Evolutionary conservation across 768 basidiomycete species (phyloP).

Genomic region (Tephrocybe sp.): DNA sequence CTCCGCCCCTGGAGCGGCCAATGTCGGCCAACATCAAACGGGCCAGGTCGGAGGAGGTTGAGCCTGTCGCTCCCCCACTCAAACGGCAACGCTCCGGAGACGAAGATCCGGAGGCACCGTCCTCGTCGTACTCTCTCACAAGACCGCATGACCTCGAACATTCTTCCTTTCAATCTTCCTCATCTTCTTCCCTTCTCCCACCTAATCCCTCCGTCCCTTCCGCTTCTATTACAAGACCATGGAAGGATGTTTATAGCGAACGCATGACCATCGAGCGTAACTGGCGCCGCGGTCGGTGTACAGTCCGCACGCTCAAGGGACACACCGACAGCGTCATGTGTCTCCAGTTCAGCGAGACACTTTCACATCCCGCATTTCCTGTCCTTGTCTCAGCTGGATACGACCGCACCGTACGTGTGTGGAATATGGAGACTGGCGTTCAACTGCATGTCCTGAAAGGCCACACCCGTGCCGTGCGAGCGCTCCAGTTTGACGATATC

Average conservation of each 20-base stretch:
- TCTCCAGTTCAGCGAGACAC: slow-evolving; percentile 87
- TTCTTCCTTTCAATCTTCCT: not conserved
- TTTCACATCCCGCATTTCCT: slow-evolving; percentile 82
- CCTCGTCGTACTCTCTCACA: slow-evolving; percentile 11
- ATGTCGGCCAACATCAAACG: slow-evolving; percentile 33
- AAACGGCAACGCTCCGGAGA: slow-evolving; percentile 53
- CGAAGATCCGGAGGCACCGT: slow-evolving; percentile 12
- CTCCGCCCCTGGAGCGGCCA: slow-evolving; percentile 14
- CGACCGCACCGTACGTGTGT: slow-evolving; percentile 90
- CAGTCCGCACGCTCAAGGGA: slow-evolving; percentile 81
- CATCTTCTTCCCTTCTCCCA: slow-evolving; percentile 27
- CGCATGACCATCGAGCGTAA: slow-evolving; percentile 96
- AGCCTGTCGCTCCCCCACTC: slow-evolving; percentile 30
- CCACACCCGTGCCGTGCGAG: slow-evolving; percentile 88
- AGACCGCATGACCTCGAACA: slow-evolving; percentile 9
- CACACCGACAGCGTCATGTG: slow-evolving; percentile 98
- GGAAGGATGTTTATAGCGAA: slow-evolving; percentile 98
- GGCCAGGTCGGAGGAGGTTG: slow-evolving; percentile 30
- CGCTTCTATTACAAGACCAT: slow-evolving; percentile 72
- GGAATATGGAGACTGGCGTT: slow-evolving; percentile 93
- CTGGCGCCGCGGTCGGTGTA: slow-evolving; percentile 93
- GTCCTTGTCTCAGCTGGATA: slow-evolving; percentile 98
- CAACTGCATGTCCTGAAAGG: slow-evolving; percentile 84
- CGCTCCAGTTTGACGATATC: slow-evolving; percentile 93
- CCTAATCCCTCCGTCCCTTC: slow-evolving; percentile 27